Evolutionary conservation across 768 basidiomycete genomes (phyloP).

Genomic region (Pleurotus cornucopiae): DNA sequence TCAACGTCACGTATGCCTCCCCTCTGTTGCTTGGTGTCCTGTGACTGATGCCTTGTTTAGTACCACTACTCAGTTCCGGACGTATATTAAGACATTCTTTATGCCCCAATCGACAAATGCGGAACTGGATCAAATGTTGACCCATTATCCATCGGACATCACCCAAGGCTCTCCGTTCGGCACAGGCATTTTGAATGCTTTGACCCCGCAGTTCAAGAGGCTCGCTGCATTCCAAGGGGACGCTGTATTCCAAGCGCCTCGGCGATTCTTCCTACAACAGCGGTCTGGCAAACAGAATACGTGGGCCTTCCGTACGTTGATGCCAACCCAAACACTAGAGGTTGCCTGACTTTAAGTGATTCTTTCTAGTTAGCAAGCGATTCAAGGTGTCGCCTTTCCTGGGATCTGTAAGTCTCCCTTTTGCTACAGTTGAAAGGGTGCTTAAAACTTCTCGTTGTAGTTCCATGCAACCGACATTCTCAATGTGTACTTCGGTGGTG

Average conservation of each 20-base stretch:
- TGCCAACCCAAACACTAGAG: no score
- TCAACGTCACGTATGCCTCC: conserved; percentile 22
- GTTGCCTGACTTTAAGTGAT: conserved; percentile 9
- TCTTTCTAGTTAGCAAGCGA: conserved; percentile 37
- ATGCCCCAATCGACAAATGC: conserved; percentile 21
- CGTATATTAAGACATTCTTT: conserved; percentile 23
- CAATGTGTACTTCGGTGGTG: conserved; percentile 35
- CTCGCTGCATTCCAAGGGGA: conserved; percentile 49
- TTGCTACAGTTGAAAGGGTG: no score
- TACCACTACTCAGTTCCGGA: conserved; percentile 15
- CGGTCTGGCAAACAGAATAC: conserved; percentile 30
- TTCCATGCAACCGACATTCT: conserved; percentile 41
- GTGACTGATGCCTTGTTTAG: conserved; percentile 18
- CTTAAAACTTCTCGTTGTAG: not conserved
- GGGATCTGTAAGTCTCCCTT: conserved; percentile 33
- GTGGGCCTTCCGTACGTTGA: conserved; percentile 34
- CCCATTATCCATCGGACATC: conserved; percentile 34
- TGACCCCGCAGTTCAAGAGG: conserved; percentile 48
- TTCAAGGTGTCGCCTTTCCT: conserved; percentile 35
- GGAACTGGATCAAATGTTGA: conserved; percentile 24
- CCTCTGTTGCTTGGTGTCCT: not conserved
- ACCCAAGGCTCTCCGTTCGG: conserved; percentile 51
- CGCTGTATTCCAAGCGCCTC: conserved; percentile 43
- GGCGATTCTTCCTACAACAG: conserved; percentile 39
- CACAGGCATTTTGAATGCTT: conserved; percentile 38